Evolutionary conservation across 1,139 yeast genomes (phyloP).

Genomic region (Nadsonia commutata): DNA sequence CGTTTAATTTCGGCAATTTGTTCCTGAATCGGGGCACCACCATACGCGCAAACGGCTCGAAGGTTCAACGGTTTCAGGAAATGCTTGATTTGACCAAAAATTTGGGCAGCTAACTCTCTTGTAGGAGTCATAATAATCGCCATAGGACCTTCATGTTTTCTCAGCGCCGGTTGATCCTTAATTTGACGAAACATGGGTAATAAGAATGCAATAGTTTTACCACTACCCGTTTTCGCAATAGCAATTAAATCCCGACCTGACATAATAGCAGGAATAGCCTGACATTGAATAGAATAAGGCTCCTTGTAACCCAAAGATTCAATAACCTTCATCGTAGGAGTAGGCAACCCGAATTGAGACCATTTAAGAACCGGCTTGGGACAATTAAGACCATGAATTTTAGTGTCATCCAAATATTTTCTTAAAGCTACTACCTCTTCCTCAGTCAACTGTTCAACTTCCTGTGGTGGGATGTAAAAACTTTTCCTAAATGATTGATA

Average conservation of each 20-base stretch:
- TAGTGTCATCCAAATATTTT: conserved; percentile 44
- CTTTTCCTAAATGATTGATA: conserved; percentile 44
- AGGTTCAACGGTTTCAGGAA: conserved; percentile 40
- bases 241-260: conserved; percentile 84
- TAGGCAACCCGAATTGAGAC: conserved; percentile 70
- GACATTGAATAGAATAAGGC: conserved; percentile 87
- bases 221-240: conserved; percentile 93
- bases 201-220: conserved; percentile 80
- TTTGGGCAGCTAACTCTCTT: conserved; percentile 81
- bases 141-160: conserved; percentile 54
- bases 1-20: conserved; percentile 71
- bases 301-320: conserved; percentile 35
- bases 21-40: conserved; percentile 76
- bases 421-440: conserved; percentile 45
- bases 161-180: conserved; percentile 47
- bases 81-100: conserved; percentile 47
- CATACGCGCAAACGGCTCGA: conserved; percentile 70
- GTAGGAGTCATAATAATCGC: conserved; percentile 84
- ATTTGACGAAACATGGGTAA: conserved; percentile 77
- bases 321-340: conserved; percentile 38
- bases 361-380: conserved; percentile 63
- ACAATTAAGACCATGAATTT: conserved; percentile 41
- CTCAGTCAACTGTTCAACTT: conserved; percentile 30
- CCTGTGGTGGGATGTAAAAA: conserved; percentile 55
- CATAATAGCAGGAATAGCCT: conserved; percentile 84